phyloP scores from a whole-genome alignment of 2,329 filamentous ascomycete genomes.

The Arthrobotrys musiformis region DNA sequence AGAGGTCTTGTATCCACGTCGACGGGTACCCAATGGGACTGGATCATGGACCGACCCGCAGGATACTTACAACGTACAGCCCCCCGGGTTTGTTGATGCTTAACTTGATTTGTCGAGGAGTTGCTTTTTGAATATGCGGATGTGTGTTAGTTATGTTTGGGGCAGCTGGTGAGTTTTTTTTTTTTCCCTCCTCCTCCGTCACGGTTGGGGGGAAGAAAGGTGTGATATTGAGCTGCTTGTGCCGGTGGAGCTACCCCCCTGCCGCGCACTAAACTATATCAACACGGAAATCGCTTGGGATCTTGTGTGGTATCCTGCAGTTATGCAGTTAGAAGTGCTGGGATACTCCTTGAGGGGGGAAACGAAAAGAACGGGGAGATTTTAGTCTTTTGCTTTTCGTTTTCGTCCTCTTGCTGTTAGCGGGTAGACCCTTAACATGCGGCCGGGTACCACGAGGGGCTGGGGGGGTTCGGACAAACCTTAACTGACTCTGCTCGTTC shows the following conservation, averaged over 20 bases:
- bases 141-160: not conserved
- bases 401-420: not conserved
- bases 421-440: conserved; percentile 9
- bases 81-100: conserved; percentile 16
- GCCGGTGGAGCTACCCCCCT: conserved; percentile 16
- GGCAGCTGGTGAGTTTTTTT: conserved; percentile 11
- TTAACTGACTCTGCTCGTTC: not conserved
- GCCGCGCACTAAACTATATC: conserved; percentile 3
- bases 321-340: not conserved
- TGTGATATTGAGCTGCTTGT: conserved; percentile 17
- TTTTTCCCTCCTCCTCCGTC: not conserved
- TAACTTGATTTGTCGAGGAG: conserved; percentile 21
- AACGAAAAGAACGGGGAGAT: too few relatives aligned
- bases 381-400: conserved; percentile 2
- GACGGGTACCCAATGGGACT: conserved; percentile 15
- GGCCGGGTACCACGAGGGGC: not conserved
- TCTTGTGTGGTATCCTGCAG: conserved; percentile 18
- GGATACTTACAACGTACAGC: conserved; percentile 1
- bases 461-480: conserved; percentile 4
- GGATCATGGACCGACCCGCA: conserved; percentile 13
- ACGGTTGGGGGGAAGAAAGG: conserved; percentile 5
- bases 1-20: conserved; percentile 15
- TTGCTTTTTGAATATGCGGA: conserved; percentile 28
- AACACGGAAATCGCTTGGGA: conserved; percentile 22
- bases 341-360: not conserved